phyloP scores from a whole-genome alignment of 495 filamentous ascomycete genomes.

The Thermothielavioides terrestris region DNA sequence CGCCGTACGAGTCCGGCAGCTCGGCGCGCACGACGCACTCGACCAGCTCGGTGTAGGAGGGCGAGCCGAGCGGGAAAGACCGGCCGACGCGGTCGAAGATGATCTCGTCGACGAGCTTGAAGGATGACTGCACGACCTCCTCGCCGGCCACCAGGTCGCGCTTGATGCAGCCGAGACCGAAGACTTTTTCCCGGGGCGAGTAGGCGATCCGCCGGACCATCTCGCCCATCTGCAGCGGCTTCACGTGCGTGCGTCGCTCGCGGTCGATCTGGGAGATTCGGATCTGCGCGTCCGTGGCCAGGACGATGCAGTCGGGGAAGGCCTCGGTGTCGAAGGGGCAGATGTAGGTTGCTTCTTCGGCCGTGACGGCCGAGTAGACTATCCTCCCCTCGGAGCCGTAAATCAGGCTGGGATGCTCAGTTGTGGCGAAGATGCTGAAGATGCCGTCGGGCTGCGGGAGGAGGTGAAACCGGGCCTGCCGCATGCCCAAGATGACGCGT shows the following conservation, averaged over 20 bases:
- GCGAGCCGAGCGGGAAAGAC: constrained; percentile 34
- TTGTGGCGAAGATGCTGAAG: constrained; percentile 83
- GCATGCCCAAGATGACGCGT: constrained; percentile 76
- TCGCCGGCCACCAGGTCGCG: constrained; percentile 42
- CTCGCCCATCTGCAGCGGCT: constrained; percentile 65
- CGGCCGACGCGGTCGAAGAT: constrained; percentile 39
- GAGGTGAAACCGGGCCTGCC: constrained; percentile 69
- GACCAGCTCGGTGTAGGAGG: constrained; percentile 63
- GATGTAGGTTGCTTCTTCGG: constrained; percentile 70
- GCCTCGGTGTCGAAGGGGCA: constrained; percentile 74
- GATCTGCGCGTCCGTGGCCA: constrained; percentile 68
- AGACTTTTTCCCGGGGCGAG: constrained; percentile 66
- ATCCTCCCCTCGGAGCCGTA: constrained; percentile 82
- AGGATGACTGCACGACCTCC: constrained; percentile 41
- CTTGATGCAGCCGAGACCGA: constrained; percentile 78
- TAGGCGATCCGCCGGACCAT: constrained; percentile 84
- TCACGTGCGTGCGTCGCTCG: constrained; percentile 78
- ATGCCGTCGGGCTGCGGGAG: constrained; percentile 51
- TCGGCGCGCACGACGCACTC: constrained; percentile 77
- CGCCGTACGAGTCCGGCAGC: constrained; percentile 53
- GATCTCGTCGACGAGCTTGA: constrained; percentile 46
- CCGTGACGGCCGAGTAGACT: constrained; percentile 92
- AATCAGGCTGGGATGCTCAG: constrained; percentile 87
- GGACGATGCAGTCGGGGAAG: constrained; percentile 70
- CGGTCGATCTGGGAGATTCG: constrained; percentile 78